Percentiles rank a stretch among this genome's conserved stretches.
Evolutionary conservation across 495 filamentous ascomycete genomes (phyloP).

Genomic region (Aspergillus olivimuriae): DNA sequence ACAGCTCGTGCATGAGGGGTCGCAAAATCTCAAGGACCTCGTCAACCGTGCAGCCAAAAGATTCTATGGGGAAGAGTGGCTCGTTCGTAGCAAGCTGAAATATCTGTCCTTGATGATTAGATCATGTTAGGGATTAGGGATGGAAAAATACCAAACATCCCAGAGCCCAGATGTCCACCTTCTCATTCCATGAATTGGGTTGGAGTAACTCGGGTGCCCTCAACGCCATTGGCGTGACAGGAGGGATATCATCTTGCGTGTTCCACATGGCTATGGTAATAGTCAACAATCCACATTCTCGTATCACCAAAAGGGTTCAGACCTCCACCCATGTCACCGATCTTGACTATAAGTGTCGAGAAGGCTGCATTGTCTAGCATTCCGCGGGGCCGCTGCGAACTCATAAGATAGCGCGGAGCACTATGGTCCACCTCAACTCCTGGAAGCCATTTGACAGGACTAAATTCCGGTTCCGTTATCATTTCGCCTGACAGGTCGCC

Average conservation of each 20-base stretch:
- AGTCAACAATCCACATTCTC: not conserved
- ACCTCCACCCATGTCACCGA: constrained; percentile 21
- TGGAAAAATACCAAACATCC: constrained; percentile 16
- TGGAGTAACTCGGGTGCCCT: constrained; percentile 17
- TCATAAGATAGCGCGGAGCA: constrained; percentile 14
- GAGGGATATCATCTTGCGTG: constrained; percentile 1
- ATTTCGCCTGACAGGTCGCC: not conserved
- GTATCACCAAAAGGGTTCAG: not conserved
- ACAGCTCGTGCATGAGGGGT: constrained; percentile 3
- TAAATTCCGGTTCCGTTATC: constrained; percentile 11
- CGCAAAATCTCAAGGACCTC: constrained; percentile 2
- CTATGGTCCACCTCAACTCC: constrained; percentile 12
- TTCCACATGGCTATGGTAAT: constrained; percentile 7
- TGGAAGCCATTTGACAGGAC: constrained; percentile 14
- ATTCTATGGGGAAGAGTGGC: constrained; percentile 15
- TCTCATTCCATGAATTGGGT: constrained; percentile 8
- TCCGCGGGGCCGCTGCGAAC: constrained; percentile 11
- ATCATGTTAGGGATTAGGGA: not conserved
- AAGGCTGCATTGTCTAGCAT: constrained; percentile 9
- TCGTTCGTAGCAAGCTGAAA: constrained; percentile 22
- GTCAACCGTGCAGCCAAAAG: constrained; percentile 11
- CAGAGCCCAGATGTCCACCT: constrained; percentile 17
- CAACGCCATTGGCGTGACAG: constrained; percentile 13
- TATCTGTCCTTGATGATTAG: constrained; percentile 8
- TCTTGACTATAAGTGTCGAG: constrained; percentile 13